phyloP scores from a whole-genome alignment of 2,329 filamentous ascomycete species.

The Xylariales sp. region DNA sequence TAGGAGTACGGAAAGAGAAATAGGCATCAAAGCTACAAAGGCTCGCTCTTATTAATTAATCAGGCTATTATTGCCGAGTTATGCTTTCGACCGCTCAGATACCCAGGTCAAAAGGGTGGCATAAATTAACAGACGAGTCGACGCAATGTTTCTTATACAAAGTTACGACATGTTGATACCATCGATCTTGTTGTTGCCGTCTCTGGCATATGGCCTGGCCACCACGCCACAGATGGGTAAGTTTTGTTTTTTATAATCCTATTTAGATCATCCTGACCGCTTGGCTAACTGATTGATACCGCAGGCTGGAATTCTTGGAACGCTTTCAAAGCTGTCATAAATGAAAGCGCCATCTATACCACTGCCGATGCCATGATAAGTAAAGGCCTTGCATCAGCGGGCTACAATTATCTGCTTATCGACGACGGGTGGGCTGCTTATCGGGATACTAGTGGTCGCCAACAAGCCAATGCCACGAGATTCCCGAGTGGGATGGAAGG shows the following conservation, averaged over 20 bases:
- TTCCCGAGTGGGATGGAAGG: conserved; percentile 57
- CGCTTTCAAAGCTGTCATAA: conserved; percentile 45
- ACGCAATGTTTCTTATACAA: background rate
- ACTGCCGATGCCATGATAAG: conserved; percentile 42
- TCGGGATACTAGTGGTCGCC: conserved; percentile 36
- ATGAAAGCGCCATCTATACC: conserved; percentile 41
- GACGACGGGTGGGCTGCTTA: conserved; percentile 55
- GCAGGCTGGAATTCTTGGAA: conserved; percentile 52
- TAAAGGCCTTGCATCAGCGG: conserved; percentile 45
- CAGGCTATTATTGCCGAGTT: no score
- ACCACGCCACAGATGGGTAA: conserved; percentile 1
- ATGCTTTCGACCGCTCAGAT: no score
- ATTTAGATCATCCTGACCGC: no score
- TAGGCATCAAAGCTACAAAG: no score
- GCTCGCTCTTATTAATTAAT: no score
- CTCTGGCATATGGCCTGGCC: conserved; percentile 1
- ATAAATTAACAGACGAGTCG: background rate
- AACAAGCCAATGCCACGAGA: conserved; percentile 41
- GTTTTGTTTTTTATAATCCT: no score
- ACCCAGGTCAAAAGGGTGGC: no score
- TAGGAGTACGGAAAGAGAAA: no score
- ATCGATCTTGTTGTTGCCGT: no score
- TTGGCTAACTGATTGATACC: no score
- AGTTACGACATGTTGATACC: background rate
- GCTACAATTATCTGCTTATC: conserved; percentile 55